Evolutionary conservation across 192 early-diverging fungal species (phyloP), one percentile per base, ranked within the genome.

Genomic region (Obelidium mucronatum): DNA sequence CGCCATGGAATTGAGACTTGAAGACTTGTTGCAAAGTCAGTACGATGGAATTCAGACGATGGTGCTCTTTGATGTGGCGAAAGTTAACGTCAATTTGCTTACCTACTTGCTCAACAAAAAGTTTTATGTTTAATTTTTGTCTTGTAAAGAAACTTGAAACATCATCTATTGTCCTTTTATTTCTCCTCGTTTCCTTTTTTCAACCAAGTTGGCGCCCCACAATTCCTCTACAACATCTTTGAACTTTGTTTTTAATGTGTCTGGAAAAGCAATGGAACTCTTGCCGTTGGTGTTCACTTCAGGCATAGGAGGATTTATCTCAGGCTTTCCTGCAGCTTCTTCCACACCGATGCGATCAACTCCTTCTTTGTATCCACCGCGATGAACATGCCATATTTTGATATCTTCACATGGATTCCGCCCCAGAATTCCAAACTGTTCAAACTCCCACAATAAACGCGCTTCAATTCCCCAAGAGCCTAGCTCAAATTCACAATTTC

Each of bases 21-120:
- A 98, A 82, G 95, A 98, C 51, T 82, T 99, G 78, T 83, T 99
- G 66, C 94, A 97, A 79, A 86, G 89, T 59, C 96, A 98, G 83
- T 98, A 94, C 86, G 93, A 99, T 76, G 94, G 94, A 71, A 90
- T 94, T 31, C 90, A 93, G 60, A 90, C 93, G 19, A 97, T 98
- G 88, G 93, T 89, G 34, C 81, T 99, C 24, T 93, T 97, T 81
- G 97, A 97, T 78, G 92, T 93, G 51, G 91, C 93, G 55, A 96
- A 95, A 69, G 94, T 99, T 54, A 99, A 99, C 83, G 91, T 98
- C 39, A 98, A 99, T 76, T 76, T 99, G 72, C 85, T 99, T 59
- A 92, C 98, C 40, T 98, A 91, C 79, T 81, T 99, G 33, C 91
- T 99, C 76, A 99, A 99, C 90, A 98, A 98, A 81, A 97, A 98